phyloP scores from a whole-genome alignment of 2,329 filamentous ascomycete species.

The Delphinella strobiligena region DNA sequence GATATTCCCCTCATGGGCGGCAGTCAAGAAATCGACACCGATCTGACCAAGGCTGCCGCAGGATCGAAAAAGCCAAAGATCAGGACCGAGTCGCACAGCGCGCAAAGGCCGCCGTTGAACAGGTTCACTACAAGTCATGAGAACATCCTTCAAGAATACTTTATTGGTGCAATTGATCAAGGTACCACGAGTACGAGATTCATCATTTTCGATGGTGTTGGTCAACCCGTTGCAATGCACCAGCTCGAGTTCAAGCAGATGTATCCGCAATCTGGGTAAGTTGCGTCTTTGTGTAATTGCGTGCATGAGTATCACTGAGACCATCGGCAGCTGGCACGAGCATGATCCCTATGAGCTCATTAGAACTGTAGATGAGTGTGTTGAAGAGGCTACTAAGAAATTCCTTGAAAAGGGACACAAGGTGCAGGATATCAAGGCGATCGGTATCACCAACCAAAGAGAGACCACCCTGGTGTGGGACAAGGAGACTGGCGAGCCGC shows the following conservation, averaged over 20 bases:
- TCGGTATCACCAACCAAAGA: constrained; percentile 80
- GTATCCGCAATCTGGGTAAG: constrained; percentile 71
- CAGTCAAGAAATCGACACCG: neutral
- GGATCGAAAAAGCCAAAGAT: constrained; percentile 4
- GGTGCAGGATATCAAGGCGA: constrained; percentile 54
- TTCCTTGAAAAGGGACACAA: constrained; percentile 58
- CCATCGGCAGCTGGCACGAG: constrained; percentile 63
- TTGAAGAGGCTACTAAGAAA: constrained; percentile 58
- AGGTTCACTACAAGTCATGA: constrained; percentile 22
- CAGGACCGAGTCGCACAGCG: constrained; percentile 4
- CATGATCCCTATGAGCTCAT: constrained; percentile 69
- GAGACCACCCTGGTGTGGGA: constrained; percentile 86
- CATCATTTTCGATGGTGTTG: constrained; percentile 69
- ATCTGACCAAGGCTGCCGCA: constrained; percentile 5
- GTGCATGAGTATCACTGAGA: constrained; percentile 1
- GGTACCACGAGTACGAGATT: constrained; percentile 78
- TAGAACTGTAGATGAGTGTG: constrained; percentile 59
- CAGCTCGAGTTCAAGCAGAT: constrained; percentile 73
- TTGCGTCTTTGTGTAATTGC: constrained; percentile 12
- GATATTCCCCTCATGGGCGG: constrained; percentile 2
- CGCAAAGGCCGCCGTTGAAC: constrained; percentile 9
- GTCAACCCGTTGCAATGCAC: constrained; percentile 63
- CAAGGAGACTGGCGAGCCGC: constrained; percentile 59
- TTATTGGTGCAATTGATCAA: constrained; percentile 74
- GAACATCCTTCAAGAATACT: constrained; percentile 39